phyloP scores from a whole-genome alignment of 371 early-diverging fungal species.

The Lichtheimia ramosa region DNA sequence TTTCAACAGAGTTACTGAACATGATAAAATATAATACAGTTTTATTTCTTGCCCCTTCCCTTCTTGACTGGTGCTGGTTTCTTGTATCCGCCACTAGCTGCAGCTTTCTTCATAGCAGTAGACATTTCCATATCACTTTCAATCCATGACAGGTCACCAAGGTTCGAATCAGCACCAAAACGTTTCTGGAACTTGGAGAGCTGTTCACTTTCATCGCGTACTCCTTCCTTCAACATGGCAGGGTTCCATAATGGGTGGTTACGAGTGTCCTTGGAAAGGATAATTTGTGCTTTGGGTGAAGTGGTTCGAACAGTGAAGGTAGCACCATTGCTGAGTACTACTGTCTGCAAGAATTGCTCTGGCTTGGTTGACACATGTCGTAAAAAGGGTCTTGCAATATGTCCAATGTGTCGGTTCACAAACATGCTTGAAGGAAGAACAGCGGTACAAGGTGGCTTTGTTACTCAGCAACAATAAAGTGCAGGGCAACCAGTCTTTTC shows the following conservation, averaged over 20 bases:
- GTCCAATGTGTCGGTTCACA: too few relatives aligned
- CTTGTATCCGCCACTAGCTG: slow-evolving; percentile 39
- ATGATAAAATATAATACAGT: slow-evolving; percentile 1
- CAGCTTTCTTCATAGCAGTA: slow-evolving; percentile 44
- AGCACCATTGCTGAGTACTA: slow-evolving; percentile 88
- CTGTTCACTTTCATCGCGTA: slow-evolving; percentile 72
- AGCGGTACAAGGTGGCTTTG: too few relatives aligned
- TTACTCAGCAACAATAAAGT: too few relatives aligned
- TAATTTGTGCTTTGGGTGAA: slow-evolving; percentile 81
- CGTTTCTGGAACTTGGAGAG: slow-evolving; percentile 74
- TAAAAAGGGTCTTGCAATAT: too few relatives aligned
- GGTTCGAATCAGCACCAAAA: slow-evolving; percentile 69
- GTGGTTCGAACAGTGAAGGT: slow-evolving; percentile 83
- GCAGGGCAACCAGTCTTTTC: too few relatives aligned
- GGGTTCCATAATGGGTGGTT: slow-evolving; percentile 96
- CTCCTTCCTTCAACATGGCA: slow-evolving; percentile 46
- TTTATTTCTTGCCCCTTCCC: slow-evolving; percentile 13
- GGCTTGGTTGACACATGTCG: slow-evolving; percentile 33
- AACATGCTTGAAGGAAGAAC: too few relatives aligned
- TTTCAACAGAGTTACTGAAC: slow-evolving; percentile 12
- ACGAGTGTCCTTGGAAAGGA: slow-evolving; percentile 88
- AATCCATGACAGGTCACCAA: slow-evolving; percentile 52
- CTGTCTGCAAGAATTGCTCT: slow-evolving; percentile 78
- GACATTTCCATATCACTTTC: slow-evolving; percentile 49
- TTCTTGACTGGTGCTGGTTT: slow-evolving; percentile 40